Percentiles rank a stretch among this genome's conserved stretches.
Evolutionary conservation across 2,329 filamentous ascomycete species (phyloP).

Genomic region (Samsoniella hepiali): DNA sequence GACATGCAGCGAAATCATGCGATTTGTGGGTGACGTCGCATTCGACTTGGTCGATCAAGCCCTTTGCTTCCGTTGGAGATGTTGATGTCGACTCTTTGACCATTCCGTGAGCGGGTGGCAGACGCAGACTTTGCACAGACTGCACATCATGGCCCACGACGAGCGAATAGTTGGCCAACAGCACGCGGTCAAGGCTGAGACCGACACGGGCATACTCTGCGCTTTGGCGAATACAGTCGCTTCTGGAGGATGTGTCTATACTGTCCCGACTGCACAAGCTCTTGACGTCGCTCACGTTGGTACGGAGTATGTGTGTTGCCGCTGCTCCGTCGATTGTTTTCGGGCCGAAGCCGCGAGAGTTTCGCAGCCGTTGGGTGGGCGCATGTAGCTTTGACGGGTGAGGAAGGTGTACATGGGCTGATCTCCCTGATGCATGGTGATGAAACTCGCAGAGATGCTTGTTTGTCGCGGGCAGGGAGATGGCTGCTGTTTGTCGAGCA

Average conservation of each 20-base stretch:
- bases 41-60: not conserved
- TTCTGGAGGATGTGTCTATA: not conserved
- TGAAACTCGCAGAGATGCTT: not conserved
- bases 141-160: not conserved
- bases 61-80: not conserved
- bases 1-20: not conserved
- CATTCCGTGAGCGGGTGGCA: not conserved
- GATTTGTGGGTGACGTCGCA: not conserved
- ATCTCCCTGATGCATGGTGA: not conserved
- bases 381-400: not conserved
- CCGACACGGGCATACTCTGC: not conserved
- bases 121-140: conserved; percentile 2
- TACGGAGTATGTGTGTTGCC: not conserved
- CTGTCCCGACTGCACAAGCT: not conserved
- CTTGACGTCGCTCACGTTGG: not conserved
- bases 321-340: not conserved
- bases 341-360: not conserved
- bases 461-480: not conserved
- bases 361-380: not conserved
- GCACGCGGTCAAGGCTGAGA: not conserved
- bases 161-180: not conserved
- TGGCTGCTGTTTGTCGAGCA: not conserved
- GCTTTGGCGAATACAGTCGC: not conserved
- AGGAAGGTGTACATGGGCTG: not conserved
- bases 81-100: not conserved